phyloP scores from a whole-genome alignment of 1,139 yeast species.

The Saccharomyces hybrid region DNA sequence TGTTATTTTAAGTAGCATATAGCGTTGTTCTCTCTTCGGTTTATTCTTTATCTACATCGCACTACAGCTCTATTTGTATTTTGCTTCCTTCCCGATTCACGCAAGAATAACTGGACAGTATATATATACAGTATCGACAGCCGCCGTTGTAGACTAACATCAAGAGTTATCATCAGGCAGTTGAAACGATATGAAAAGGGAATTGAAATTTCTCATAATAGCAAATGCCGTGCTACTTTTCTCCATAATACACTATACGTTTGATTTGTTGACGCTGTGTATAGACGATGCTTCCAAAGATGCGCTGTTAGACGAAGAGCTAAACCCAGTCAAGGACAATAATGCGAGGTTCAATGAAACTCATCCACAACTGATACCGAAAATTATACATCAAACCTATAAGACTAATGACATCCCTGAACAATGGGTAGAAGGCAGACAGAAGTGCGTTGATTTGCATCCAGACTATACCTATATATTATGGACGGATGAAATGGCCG shows the following conservation, averaged over 20 bases:
- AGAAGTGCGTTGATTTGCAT: constrained; percentile 66
- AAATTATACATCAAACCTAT: constrained; percentile 88
- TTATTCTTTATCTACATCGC: too few relatives aligned
- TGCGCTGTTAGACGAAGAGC: constrained; percentile 53
- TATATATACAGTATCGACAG: not conserved
- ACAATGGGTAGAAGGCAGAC: constrained; percentile 71
- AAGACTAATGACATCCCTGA: constrained; percentile 72
- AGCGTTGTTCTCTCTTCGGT: not conserved
- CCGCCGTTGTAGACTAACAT: not conserved
- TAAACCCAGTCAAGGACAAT: constrained; percentile 35
- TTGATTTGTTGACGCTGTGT: constrained; percentile 67
- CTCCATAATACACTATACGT: constrained; percentile 56
- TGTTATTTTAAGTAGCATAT: not conserved
- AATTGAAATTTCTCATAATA: constrained; percentile 51
- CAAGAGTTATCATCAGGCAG: not conserved
- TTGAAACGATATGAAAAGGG: constrained; percentile 37
- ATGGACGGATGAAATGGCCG: constrained; percentile 84
- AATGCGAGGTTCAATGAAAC: constrained; percentile 14
- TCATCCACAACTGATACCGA: constrained; percentile 60
- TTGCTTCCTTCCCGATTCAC: not conserved
- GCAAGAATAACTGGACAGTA: not conserved
- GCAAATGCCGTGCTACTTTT: constrained; percentile 51
- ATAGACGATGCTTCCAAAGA: constrained; percentile 65
- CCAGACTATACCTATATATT: constrained; percentile 80
- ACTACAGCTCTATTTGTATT: not conserved